Percentiles rank a stretch among this genome's conserved stretches.
phyloP scores from a whole-genome alignment of 495 filamentous ascomycete genomes.

The Haplographium delicatum region DNA sequence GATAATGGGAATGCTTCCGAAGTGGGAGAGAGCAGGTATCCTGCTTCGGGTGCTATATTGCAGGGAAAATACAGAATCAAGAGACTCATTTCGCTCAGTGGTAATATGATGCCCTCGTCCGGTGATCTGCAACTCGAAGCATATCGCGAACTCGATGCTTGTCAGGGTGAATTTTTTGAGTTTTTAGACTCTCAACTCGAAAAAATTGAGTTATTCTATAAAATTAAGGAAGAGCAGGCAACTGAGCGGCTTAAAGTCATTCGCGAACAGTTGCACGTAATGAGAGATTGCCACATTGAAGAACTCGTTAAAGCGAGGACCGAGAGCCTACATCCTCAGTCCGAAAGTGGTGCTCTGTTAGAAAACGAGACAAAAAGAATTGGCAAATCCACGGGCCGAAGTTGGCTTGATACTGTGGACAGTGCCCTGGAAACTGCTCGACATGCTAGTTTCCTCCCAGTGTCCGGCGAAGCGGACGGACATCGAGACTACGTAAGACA shows the following conservation, averaged over 20 bases:
- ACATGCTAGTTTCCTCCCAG: background rate
- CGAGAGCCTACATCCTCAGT: background rate
- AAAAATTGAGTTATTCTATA: slow-evolving; percentile 83
- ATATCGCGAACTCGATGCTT: background rate
- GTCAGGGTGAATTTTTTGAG: background rate
- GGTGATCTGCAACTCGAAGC: background rate
- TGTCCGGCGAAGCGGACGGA: slow-evolving; percentile 50
- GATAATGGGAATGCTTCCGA: background rate
- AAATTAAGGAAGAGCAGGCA: slow-evolving; percentile 71
- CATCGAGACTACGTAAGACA: slow-evolving; percentile 44
- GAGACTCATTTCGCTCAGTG: background rate
- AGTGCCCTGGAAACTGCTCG: background rate
- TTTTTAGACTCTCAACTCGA: slow-evolving; percentile 61
- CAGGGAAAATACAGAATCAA: too few relatives aligned
- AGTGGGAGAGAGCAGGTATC: background rate
- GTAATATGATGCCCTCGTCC: too few relatives aligned
- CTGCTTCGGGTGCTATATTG: too few relatives aligned
- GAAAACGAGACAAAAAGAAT: background rate
- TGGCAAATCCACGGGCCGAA: background rate
- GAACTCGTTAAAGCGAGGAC: too few relatives aligned
- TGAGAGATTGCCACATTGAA: too few relatives aligned
- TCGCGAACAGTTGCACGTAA: slow-evolving; percentile 74
- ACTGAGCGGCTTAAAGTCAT: slow-evolving; percentile 59
- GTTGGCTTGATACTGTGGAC: background rate
- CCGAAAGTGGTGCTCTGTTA: slow-evolving; percentile 43